These are phyloP conservation scores for Lachancea meyersii DNA, from an alignment of 805 yeast species.

Conservation along the genomic window DNA sequence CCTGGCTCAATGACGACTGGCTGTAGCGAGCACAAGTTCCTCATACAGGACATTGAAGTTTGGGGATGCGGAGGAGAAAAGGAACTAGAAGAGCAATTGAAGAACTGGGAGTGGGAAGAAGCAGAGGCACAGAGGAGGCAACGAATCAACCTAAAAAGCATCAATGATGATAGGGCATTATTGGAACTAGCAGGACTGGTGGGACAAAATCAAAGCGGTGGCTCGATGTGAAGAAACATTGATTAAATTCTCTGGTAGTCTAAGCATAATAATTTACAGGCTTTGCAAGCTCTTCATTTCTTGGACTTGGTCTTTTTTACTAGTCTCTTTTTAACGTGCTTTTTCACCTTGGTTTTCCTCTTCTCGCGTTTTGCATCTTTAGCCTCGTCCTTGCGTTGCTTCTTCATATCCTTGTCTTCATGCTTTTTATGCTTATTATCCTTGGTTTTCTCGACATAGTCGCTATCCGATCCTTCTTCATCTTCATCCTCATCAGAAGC, in stretches of 20 bases:
- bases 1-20: conserved; percentile 29
- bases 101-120: conserved; percentile 88
- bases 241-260: too few species aligned
- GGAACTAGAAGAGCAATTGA: conserved; percentile 69
- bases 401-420: conserved; percentile 74
- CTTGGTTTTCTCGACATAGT: conserved; percentile 34
- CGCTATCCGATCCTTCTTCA: conserved; percentile 31
- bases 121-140: conserved; percentile 76
- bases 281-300: conserved; percentile 19
- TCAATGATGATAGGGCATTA: conserved; percentile 79
- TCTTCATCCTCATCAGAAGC: conserved; percentile 34
- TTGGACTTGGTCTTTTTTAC: conserved; percentile 48
- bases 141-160: conserved; percentile 53
- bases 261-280: not conserved
- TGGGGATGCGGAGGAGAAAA: conserved; percentile 86
- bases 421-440: conserved; percentile 63
- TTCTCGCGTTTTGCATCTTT: conserved; percentile 74
- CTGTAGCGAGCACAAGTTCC: conserved; percentile 60
- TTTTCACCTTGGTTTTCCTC: conserved; percentile 76
- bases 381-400: conserved; percentile 65
- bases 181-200: conserved; percentile 74
- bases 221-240: conserved; percentile 38
- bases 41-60: conserved; percentile 73
- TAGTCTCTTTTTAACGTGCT: conserved; percentile 71
- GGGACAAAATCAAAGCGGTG: conserved; percentile 46